Evolutionary conservation across 805 yeast genomes (phyloP), one percentile per base, ranked within the genome.

Genomic region (Metschnikowia lunata): DNA sequence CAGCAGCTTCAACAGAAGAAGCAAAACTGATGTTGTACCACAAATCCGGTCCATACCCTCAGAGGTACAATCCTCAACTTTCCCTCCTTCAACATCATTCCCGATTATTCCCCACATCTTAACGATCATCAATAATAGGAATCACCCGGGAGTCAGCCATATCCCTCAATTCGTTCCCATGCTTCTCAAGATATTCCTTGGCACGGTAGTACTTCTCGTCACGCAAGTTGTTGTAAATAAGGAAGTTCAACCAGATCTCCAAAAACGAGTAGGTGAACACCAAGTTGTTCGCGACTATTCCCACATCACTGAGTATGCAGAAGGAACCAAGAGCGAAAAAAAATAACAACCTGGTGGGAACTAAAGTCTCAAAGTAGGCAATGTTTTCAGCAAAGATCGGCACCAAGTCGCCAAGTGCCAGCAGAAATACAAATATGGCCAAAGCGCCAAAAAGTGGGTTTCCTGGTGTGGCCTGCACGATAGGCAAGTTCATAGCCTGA

Each of bases 221-320:
- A 55, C 80, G 75, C 47, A 85, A 65, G 35, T 82, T 72, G 56
- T 74, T 77, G 60, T 72, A 83, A 30, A 82, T 71, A 50, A 84
- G 64, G 46, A 82, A 79, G 54, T 82, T 79, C 55, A 80, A 68
- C 88, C 90, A 85, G 29, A 83, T 73, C 60, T 85, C 93, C 49
- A 77, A 55, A 49, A 84, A 82, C 28, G 79, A 61, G 56, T 75
- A 82, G 6, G 75, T 65, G 50, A 85, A 82, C 4, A 82, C 76
- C 37, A 79, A 64, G 56, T 79, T 81, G 62, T 83, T 83, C 56
- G 83, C 79, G n/a, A 83, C 46, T 23, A 64, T 59, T 15, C 72
- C 69, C 36, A 66, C 60, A n/a, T 64, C 63, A 43, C 73, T 72
- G 34, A 74, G 42, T 55, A 79, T 80, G 26, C 81, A 62, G 50